Conservation (phyloP, 2,329 filamentous ascomycete species). For the Microcyclospora pomicola region DNA sequence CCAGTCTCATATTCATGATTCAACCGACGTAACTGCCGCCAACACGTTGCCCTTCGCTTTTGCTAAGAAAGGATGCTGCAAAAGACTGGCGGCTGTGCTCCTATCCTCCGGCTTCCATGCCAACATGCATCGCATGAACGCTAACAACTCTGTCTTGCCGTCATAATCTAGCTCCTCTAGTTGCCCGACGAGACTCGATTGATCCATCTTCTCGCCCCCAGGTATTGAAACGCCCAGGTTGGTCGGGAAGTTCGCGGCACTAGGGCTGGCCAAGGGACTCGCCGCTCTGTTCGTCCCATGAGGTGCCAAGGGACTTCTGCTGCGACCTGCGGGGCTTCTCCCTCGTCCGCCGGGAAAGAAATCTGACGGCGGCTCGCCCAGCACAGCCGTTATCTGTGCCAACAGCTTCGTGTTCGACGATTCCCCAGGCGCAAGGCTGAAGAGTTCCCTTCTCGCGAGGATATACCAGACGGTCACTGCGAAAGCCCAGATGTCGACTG, state of each 20-base stretch:
- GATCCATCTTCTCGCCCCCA: not conserved
- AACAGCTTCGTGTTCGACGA: not conserved
- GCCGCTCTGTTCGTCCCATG: no score
- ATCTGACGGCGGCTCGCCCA: not conserved
- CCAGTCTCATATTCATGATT: no score
- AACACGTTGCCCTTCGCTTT: no score
- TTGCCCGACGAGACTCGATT: not conserved
- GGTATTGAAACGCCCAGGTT: not conserved
- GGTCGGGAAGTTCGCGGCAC: not conserved
- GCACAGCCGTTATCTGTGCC: not conserved
- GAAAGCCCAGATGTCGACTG: conserved; percentile 28
- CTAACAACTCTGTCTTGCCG: conserved; percentile 18
- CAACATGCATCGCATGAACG: conserved; percentile 23
- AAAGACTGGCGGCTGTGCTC: not conserved
- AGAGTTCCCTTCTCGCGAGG: not conserved
- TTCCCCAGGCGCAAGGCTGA: not conserved
- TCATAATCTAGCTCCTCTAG: conserved; percentile 5
- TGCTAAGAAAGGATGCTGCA: not conserved
- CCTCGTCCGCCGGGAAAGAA: no score
- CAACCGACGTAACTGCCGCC: no score
- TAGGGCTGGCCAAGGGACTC: not conserved
- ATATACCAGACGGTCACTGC: conserved; percentile 20
- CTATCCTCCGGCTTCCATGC: conserved; percentile 24
- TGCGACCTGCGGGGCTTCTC: no score
- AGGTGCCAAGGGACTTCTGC: no score